These are phyloP conservation scores for Solanum pinnatisectum DNA, from an alignment of 257 asterid species.

Conservation along the genomic window DNA sequence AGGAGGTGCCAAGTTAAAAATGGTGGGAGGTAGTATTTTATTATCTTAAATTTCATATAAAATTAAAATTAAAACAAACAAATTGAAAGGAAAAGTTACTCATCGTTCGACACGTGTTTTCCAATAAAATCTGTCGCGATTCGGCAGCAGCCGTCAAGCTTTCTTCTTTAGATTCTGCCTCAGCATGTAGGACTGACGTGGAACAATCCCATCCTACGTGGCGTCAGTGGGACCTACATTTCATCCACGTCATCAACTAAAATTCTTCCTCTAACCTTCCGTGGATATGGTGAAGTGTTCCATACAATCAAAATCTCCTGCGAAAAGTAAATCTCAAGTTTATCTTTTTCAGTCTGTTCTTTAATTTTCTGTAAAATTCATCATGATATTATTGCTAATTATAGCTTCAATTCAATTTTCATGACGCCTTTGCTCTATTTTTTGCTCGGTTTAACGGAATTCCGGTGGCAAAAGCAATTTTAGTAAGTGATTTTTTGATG, in stretches of 20 bases:
- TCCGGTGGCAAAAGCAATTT: conserved; percentile 8
- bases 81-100: neutral
- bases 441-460: neutral
- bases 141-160: conserved; percentile 16
- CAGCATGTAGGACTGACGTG: conserved; percentile 3
- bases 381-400: neutral
- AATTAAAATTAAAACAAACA: no score
- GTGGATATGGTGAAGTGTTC: neutral
- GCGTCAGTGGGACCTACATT: conserved; percentile 18
- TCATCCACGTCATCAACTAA: conserved; percentile 19
- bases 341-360: neutral
- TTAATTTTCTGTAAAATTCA: neutral
- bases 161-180: conserved; percentile 45
- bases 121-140: conserved; percentile 27
- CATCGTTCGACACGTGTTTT: conserved; percentile 32
- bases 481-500: conserved; percentile 5
- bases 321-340: neutral
- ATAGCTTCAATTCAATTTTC: neutral
- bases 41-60: no score
- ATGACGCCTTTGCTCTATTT: conserved; percentile 9
- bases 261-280: neutral
- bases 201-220: conserved; percentile 20
- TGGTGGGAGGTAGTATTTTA: no score
- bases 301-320: neutral
- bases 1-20: no score